Conservation (phyloP, 371 early-diverging fungal genomes). For the Mucor plumbeus region DNA sequence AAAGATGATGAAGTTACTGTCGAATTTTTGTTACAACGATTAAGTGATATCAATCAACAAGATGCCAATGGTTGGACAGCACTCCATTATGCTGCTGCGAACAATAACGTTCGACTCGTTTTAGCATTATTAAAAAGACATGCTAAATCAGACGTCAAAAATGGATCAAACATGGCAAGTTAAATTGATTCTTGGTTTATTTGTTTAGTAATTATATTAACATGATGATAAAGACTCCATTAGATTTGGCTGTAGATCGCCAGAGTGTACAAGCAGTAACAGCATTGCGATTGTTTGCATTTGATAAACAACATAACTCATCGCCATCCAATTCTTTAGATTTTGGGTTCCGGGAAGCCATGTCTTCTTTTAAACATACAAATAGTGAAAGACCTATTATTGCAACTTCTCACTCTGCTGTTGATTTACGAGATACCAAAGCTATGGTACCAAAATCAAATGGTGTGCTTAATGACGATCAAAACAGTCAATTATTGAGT, state of each 20-base stretch:
- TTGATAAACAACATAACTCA: constrained; percentile 55
- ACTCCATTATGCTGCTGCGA: constrained; percentile 79
- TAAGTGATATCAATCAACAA: constrained; percentile 63
- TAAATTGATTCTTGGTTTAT: not conserved
- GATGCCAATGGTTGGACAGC: constrained; percentile 76
- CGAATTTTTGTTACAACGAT: constrained; percentile 77
- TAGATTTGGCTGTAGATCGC: constrained; percentile 72
- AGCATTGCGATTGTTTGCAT: constrained; percentile 59
- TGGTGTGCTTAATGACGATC: constrained; percentile 41
- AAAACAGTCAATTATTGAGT: constrained; percentile 37
- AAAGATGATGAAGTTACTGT: constrained; percentile 60
- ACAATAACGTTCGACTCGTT: constrained; percentile 69
- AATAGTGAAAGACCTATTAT: constrained; percentile 21
- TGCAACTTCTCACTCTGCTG: constrained; percentile 44
- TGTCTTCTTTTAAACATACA: constrained; percentile 50
- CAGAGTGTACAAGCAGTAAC: constrained; percentile 69
- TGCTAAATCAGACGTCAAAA: constrained; percentile 69
- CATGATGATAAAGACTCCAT: constrained; percentile 52
- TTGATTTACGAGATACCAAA: constrained; percentile 32
- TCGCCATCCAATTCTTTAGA: constrained; percentile 51
- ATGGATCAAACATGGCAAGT: constrained; percentile 58
- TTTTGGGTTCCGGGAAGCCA: constrained; percentile 61
- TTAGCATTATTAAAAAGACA: constrained; percentile 68
- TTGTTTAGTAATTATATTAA: not conserved
- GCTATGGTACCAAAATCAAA: constrained; percentile 20